phyloP scores from a whole-genome alignment of 306 rosid species.

The Hippophae rhamnoides region DNA sequence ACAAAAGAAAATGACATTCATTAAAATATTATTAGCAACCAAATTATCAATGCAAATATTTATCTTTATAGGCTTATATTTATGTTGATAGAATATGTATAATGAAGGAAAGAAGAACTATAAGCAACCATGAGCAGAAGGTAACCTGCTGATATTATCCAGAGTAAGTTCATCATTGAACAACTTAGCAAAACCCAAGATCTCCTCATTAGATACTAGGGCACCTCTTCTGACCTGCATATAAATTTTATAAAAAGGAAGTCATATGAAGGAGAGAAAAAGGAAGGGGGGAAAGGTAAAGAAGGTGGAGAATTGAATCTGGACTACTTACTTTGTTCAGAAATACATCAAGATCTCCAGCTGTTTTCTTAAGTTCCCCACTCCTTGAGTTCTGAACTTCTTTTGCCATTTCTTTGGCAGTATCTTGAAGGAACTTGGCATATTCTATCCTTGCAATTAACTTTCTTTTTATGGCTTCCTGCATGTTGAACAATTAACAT shows the following conservation, averaged over 20 bases:
- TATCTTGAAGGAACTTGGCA: constrained; percentile 92
- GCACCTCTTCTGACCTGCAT: constrained; percentile 77
- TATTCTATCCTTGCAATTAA: constrained; percentile 91
- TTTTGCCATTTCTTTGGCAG: constrained; percentile 97
- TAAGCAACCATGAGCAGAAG: constrained; percentile 10
- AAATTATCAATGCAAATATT: neutral
- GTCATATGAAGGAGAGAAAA: constrained; percentile 8
- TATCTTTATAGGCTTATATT: no score
- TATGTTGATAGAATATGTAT: neutral
- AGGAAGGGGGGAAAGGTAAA: neutral
- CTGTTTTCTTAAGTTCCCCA: constrained; percentile 86
- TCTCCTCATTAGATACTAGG: constrained; percentile 74
- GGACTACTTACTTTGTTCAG: constrained; percentile 44
- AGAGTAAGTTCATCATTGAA: constrained; percentile 95
- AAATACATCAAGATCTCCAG: constrained; percentile 88
- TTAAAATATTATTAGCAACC: neutral
- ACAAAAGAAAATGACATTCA: constrained; percentile 12
- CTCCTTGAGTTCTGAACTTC: constrained; percentile 83
- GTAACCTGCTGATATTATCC: constrained; percentile 88
- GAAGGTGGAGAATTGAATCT: constrained; percentile 10
- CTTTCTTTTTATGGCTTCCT: constrained; percentile 89
- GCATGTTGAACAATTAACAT: constrained; percentile 23
- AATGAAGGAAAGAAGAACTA: neutral
- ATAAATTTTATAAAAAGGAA: constrained; percentile 8
- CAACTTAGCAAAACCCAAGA: constrained; percentile 88